These are phyloP conservation scores for Pholiota adiposa DNA, from an alignment of 1,284 basidiomycete genomes.

Conservation along the genomic window DNA sequence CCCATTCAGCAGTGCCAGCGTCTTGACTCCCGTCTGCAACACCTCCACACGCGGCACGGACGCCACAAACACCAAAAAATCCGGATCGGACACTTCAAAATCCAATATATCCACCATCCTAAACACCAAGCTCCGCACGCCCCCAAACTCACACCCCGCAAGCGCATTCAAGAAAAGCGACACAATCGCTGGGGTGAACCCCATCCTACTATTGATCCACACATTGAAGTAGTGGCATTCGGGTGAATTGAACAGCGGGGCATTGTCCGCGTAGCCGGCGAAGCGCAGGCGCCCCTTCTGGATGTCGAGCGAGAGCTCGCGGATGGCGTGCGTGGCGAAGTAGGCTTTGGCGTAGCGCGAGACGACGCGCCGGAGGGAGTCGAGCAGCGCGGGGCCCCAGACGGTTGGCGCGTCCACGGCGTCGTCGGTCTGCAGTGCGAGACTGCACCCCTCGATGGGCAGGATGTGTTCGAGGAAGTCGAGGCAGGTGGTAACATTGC, in stretches of 20 bases:
- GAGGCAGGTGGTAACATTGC: not conserved
- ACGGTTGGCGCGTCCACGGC: not conserved
- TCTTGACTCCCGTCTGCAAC: not conserved
- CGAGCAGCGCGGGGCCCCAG: not conserved
- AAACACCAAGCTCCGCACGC: not conserved
- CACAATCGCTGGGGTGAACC: not conserved
- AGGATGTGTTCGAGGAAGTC: not conserved
- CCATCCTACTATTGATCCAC: not conserved
- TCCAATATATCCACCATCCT: not conserved
- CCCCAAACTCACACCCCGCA: not conserved
- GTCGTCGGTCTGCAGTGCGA: not conserved
- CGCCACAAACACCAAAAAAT: not conserved
- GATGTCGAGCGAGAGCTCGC: not conserved
- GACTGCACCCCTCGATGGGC: not conserved
- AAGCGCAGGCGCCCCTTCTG: not conserved
- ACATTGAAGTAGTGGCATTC: not conserved
- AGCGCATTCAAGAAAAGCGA: not conserved
- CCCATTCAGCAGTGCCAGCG: not conserved
- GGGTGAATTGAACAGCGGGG: not conserved
- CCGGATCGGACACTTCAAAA: not conserved
- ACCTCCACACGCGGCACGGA: not conserved
- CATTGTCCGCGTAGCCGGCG: not conserved
- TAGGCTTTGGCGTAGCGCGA: not conserved
- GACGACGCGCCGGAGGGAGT: not conserved
- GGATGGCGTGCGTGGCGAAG: not conserved